Conservation (phyloP, 2,329 filamentous ascomycete species). For the Stagonosporopsis rhizophila region DNA sequence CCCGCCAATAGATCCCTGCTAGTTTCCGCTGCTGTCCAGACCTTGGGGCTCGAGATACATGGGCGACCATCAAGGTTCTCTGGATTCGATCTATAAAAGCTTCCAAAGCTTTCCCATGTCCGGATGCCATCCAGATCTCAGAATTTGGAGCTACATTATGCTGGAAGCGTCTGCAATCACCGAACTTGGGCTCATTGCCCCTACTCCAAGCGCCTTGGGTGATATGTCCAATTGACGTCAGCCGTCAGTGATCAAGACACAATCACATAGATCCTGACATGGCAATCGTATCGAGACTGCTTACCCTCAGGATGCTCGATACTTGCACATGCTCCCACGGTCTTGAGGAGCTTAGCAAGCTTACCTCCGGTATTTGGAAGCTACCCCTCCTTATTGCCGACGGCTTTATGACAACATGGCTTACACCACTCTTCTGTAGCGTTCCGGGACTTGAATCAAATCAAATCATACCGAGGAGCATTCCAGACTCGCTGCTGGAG, state of each 20-base stretch:
- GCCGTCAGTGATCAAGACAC: neutral
- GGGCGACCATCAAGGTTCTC: slow-evolving; percentile 10
- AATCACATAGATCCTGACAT: neutral
- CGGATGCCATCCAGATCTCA: no score
- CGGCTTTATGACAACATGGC: slow-evolving; percentile 9
- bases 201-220: neutral
- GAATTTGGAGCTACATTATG: neutral
- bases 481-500: slow-evolving; percentile 2
- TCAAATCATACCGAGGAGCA: neutral
- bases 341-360: neutral
- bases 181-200: no score
- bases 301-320: neutral
- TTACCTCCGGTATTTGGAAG: slow-evolving; percentile 13
- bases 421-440: slow-evolving; percentile 3
- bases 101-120: neutral
- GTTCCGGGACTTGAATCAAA: neutral
- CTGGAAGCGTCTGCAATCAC: neutral
- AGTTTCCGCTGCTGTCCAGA: slow-evolving; percentile 1
- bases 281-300: neutral
- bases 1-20: slow-evolving; percentile 8
- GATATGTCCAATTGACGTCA: neutral
- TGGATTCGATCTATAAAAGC: neutral
- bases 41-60: neutral
- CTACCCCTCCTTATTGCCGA: slow-evolving; percentile 16
- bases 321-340: neutral